phyloP scores from a whole-genome alignment of 805 yeast species.

The Hanseniaspora valbyensis region DNA sequence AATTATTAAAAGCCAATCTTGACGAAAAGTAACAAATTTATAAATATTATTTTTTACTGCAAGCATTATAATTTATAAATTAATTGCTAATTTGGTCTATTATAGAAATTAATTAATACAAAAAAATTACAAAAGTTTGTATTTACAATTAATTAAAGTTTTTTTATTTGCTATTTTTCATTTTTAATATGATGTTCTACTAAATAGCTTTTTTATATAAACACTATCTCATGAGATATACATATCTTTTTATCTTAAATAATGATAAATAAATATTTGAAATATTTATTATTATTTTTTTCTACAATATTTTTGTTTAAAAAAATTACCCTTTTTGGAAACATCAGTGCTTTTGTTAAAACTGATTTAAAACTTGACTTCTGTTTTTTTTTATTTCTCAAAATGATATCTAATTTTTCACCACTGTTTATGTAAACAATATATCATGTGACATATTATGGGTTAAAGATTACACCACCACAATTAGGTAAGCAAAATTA shows the following conservation, averaged over 20 bases:
- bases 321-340: constrained; percentile 1
- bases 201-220: no score
- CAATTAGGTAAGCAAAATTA: background rate
- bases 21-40: constrained; percentile 19
- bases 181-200: no score
- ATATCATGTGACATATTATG: background rate
- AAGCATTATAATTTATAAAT: background rate
- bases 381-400: background rate
- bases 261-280: no score
- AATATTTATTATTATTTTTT: no score
- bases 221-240: no score
- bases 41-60: constrained; percentile 19
- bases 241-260: no score
- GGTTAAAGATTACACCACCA: background rate
- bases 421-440: background rate
- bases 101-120: no score
- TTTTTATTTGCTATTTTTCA: no score
- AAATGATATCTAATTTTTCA: background rate
- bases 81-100: no score
- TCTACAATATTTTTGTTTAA: no score
- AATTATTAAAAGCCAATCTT: constrained; percentile 23
- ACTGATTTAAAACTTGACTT: background rate
- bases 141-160: no score
- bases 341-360: background rate
- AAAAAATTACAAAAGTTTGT: no score